These are phyloP conservation scores for Hypomyces perniciosus DNA, from an alignment of 2,329 filamentous ascomycete species.

Conservation along the genomic window DNA sequence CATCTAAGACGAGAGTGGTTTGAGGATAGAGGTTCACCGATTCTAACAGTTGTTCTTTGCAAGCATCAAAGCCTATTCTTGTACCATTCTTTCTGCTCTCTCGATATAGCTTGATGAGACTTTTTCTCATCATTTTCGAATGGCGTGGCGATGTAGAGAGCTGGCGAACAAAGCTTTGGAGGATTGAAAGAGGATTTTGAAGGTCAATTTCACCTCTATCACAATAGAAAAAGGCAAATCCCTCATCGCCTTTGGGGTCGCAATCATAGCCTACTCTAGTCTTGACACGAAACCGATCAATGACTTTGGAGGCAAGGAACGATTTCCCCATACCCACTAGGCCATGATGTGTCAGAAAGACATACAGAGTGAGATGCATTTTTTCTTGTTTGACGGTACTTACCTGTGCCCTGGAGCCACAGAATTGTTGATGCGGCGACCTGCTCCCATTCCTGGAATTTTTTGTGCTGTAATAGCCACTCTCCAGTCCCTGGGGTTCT, in stretches of 20 bases:
- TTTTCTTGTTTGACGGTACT: background rate
- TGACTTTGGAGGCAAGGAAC: background rate
- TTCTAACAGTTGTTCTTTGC: background rate
- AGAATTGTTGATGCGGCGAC: background rate
- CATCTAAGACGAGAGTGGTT: background rate
- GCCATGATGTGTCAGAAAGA: background rate
- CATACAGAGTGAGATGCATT: background rate
- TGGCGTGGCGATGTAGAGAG: background rate
- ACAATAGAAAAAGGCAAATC: slow-evolving; percentile 6
- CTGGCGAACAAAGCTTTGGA: slow-evolving; percentile 5
- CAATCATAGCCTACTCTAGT: background rate
- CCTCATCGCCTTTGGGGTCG: background rate
- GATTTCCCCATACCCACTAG: slow-evolving; percentile 5
- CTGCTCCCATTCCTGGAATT: background rate
- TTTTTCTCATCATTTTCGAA: background rate
- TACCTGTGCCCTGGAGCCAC: slow-evolving; percentile 2
- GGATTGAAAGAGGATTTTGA: background rate
- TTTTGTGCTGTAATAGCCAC: background rate
- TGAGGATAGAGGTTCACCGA: slow-evolving; percentile 2
- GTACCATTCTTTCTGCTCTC: background rate
- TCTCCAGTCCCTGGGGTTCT: background rate
- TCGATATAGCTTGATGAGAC: background rate
- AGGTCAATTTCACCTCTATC: background rate
- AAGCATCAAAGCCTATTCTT: background rate
- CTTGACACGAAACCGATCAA: background rate